These are phyloP conservation scores for Aureobasidium sp. DNA, from an alignment of 2,329 filamentous ascomycete species.

Conservation along the genomic window DNA sequence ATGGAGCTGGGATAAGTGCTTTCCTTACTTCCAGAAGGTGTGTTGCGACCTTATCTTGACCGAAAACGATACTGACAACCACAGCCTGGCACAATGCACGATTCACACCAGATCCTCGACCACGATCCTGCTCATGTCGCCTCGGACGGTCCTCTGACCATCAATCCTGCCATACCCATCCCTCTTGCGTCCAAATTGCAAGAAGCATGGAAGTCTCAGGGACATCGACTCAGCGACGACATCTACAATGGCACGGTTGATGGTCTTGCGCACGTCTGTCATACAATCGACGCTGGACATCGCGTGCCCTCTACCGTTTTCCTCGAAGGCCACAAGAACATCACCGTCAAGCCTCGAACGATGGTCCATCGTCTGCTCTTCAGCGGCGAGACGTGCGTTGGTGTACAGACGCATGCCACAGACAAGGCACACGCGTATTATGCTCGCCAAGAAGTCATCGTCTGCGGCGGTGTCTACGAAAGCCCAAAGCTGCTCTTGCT, in stretches of 20 bases:
- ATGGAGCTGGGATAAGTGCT: constrained; percentile 51
- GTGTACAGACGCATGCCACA: not conserved
- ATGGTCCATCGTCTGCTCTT: not conserved
- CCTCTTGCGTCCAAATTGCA: not conserved
- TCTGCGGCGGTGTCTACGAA: constrained; percentile 49
- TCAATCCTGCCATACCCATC: not conserved
- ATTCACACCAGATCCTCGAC: constrained; percentile 33
- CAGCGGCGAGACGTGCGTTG: not conserved
- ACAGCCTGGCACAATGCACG: constrained; percentile 46
- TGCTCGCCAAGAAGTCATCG: constrained; percentile 43
- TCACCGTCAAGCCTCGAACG: constrained; percentile 15
- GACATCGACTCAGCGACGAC: constrained; percentile 11
- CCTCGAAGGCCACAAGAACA: constrained; percentile 17
- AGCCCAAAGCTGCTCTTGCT: constrained; percentile 49
- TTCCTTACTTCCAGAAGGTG: constrained; percentile 49
- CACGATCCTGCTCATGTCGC: not conserved
- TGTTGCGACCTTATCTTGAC: not conserved
- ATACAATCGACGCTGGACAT: constrained; percentile 14
- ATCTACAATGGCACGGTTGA: constrained; percentile 16
- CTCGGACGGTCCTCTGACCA: not conserved
- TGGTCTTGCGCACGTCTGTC: constrained; percentile 13
- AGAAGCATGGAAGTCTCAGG: not conserved
- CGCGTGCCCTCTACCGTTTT: constrained; percentile 5
- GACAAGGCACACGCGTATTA: constrained; percentile 1
- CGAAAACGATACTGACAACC: not conserved